Base-by-base conservation (phyloP, 495 filamentous ascomycete species). In the Xanthoparmelia taractica region DNA sequence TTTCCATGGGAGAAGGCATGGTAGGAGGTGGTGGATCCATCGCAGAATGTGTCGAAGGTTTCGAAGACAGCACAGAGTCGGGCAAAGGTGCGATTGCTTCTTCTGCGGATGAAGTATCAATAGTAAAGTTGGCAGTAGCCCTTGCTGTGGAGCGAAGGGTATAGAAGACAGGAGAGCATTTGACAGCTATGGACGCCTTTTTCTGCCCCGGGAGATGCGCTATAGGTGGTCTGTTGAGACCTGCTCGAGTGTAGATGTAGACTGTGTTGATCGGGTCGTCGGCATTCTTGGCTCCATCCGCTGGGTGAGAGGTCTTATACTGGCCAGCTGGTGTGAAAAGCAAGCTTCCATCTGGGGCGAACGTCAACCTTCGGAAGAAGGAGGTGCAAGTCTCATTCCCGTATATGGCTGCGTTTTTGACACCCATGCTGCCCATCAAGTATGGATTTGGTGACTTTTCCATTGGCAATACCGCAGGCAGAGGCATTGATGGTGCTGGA, bases 201-300 rank as follows among this genome's bases (percentile, higher is more conserved):
- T 97, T 99, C 69, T 97, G 93, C 2, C 94, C 95, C 0, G 95
- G 95, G 37, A 99, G 82, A 76, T 97, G 93, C n/a, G 95, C 91
- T 63, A 99, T 89, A 20, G 95, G 95, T 18, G 95, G 92, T 72
- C 93, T 97, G 74, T 96, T 97, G 68, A 99, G 89, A 17, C 95
- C 95, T 23, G 91, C 95, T 63, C 95, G 83, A 0, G 93, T 97
- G 71, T 99, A 99, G 55, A 99, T 91, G 74, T 97, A 99, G 34
- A 97, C 95, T 0, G 95, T 99, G 70, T 99, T 99, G 74, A 88
- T 90, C 43, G 96, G 80, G 47, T 99, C 93, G 64, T 91, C 92
- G 0, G 82, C 79, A 3, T 83, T 81, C 73, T 92, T 96, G 3
- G 78, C 73, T 36, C 85, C 80, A 55, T 96, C 92, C n/a, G 81